These are phyloP conservation scores for Saccharomycopsis selenospora DNA, from an alignment of 805 yeast species.

Conservation along the genomic window DNA sequence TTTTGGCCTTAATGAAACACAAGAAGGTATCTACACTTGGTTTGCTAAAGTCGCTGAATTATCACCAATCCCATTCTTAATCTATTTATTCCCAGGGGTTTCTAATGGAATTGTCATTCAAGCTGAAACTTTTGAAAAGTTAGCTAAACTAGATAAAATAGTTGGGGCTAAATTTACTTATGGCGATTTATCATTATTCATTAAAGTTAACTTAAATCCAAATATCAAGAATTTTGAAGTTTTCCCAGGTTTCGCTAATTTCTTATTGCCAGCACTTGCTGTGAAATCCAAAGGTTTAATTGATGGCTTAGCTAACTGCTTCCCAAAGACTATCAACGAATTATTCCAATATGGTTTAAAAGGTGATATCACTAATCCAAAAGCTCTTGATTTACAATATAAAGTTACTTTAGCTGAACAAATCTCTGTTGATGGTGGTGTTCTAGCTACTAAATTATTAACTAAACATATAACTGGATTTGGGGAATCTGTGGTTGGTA, in stretches of 20 bases:
- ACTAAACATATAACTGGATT: constrained; percentile 23
- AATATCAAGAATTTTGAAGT: constrained; percentile 35
- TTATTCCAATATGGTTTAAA: constrained; percentile 32
- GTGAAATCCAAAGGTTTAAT: constrained; percentile 43
- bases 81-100: constrained; percentile 35
- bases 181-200: constrained; percentile 42
- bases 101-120: constrained; percentile 29
- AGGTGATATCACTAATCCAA: constrained; percentile 31
- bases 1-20: constrained; percentile 29
- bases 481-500: constrained; percentile 26
- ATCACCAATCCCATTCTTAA: constrained; percentile 31
- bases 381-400: constrained; percentile 38
- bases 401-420: constrained; percentile 34
- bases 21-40: constrained; percentile 30
- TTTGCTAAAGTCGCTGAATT: constrained; percentile 29
- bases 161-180: constrained; percentile 40
- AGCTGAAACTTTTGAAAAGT: constrained; percentile 24
- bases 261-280: constrained; percentile 39
- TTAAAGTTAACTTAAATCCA: constrained; percentile 39
- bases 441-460: constrained; percentile 30
- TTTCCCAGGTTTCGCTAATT: constrained; percentile 48
- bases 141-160: constrained; percentile 31
- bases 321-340: constrained; percentile 40
- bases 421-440: constrained; percentile 28
- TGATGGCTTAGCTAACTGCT: constrained; percentile 46